phyloP scores from a whole-genome alignment of 805 yeast genomes.

The Blastobotrys americana region DNA sequence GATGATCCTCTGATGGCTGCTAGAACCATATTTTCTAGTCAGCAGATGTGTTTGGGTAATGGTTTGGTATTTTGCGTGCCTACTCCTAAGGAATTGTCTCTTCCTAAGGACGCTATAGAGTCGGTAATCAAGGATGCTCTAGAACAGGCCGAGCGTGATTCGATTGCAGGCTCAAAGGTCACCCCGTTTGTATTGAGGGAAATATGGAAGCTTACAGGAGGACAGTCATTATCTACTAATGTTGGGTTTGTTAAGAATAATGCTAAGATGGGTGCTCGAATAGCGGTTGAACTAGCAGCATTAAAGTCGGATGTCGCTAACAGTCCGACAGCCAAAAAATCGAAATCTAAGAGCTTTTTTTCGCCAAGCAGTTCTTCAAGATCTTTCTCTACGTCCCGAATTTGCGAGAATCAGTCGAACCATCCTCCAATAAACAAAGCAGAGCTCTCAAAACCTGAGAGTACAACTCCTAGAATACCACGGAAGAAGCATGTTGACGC shows the following conservation, averaged over 20 bases:
- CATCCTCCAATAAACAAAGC: background rate
- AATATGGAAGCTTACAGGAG: slow-evolving; percentile 62
- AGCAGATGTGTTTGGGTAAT: slow-evolving; percentile 45
- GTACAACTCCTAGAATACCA: background rate
- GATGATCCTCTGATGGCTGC: slow-evolving; percentile 55
- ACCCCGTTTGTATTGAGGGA: slow-evolving; percentile 70
- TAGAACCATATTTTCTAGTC: slow-evolving; percentile 41
- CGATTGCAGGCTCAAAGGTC: slow-evolving; percentile 61
- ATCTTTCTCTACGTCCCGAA: background rate
- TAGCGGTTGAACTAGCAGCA: slow-evolving; percentile 48
- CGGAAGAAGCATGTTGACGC: slow-evolving; percentile 22
- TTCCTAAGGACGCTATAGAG: slow-evolving; percentile 47
- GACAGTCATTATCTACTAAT: slow-evolving; percentile 63
- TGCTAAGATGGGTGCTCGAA: slow-evolving; percentile 58
- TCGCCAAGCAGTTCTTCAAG: background rate
- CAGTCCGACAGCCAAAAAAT: background rate
- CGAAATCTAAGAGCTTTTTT: background rate
- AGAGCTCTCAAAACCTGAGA: background rate
- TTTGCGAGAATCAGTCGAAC: background rate
- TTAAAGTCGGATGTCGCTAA: slow-evolving; percentile 28
- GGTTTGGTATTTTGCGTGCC: slow-evolving; percentile 80
- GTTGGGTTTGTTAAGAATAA: slow-evolving; percentile 71
- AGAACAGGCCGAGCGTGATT: slow-evolving; percentile 43
- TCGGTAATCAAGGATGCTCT: slow-evolving; percentile 53
- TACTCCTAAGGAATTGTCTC: slow-evolving; percentile 59